Evolutionary conservation across 2,329 filamentous ascomycete genomes (phyloP).

Genomic region (Proliferodiscus dingleyae): DNA sequence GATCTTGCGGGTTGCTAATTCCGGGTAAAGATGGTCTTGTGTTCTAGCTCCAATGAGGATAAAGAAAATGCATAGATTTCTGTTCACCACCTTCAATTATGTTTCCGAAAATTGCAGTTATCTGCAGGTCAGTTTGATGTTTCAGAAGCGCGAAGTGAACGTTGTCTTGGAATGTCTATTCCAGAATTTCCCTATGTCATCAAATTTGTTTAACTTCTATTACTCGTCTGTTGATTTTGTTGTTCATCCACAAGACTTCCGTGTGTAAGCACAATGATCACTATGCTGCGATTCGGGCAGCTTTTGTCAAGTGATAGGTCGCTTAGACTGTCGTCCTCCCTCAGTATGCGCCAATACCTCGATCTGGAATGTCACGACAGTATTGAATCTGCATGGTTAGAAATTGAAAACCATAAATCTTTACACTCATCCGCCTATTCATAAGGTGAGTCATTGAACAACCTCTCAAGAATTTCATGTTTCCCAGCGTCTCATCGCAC

Average conservation of each 20-base stretch:
- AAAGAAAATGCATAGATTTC: background rate
- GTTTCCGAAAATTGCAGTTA: too few relatives aligned
- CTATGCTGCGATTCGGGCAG: background rate
- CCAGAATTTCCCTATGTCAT: too few relatives aligned
- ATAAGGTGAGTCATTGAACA: too few relatives aligned
- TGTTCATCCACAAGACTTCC: too few relatives aligned
- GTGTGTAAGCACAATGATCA: too few relatives aligned
- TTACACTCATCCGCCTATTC: background rate
- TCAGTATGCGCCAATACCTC: background rate
- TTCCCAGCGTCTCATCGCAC: background rate
- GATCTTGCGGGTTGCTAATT: constrained; percentile 3
- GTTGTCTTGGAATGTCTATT: too few relatives aligned
- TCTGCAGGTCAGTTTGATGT: too few relatives aligned
- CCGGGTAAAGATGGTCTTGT: background rate
- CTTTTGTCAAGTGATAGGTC: background rate
- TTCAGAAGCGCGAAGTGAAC: too few relatives aligned
- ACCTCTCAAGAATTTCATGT: too few relatives aligned
- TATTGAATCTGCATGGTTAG: background rate
- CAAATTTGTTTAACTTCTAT: too few relatives aligned
- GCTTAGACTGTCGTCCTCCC: background rate
- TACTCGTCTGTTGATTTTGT: too few relatives aligned
- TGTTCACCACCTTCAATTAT: background rate
- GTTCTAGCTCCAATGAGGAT: background rate
- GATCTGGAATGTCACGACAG: background rate
- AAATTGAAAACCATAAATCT: background rate